Evolutionary conservation across 148 eudicot species (phyloP), one percentile per base, ranked within the genome.

Genomic region (Fagopyrum esculentum): DNA sequence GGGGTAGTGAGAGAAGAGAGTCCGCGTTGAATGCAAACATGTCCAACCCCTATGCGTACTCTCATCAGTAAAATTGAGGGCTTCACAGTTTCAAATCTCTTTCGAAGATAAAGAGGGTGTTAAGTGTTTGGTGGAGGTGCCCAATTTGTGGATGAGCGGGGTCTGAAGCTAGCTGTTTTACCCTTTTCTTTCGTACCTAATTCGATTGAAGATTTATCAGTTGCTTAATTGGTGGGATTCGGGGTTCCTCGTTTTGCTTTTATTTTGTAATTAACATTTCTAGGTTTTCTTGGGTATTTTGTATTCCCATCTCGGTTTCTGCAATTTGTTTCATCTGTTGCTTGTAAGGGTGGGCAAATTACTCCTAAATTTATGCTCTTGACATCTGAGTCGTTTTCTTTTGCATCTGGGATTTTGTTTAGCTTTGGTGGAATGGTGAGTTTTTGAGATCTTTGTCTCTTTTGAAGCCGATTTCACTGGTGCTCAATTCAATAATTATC

Each of bases 261-360:
- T 22, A 59, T 16, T 57, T 59, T 59, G 3, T 10, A 7, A 59
- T 59, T 59, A 59, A 59, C 7, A 19, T 26, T 59, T 59, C 35
- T 59, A 35, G 64, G 69, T 61, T 61, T 61, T 29, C 43, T 22
- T 30, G 69, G 69, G 69, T 43, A 30, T 26, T 61, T 61, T 61
- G 69, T 30, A 26, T 43, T 61, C 69, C 44, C 69, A 63, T 63
- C 69, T 63, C 16, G n/a, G 69, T 63, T 63, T 30, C 69, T 63
- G 44, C 69, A 30, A 63, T 66, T 30, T 59, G 12, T 9, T 61
- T 40, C 46, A 40, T 66, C 46, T 6, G 71, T 66, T 66, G 70
- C 70, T 64, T 64, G 3, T 64, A 13, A 6, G 13, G 13, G 70
- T 40, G 17, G 46, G 7, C 70, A 16, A 64, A 40, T 64, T 64